phyloP scores from a whole-genome alignment of 768 basidiomycete species.

The Agrocybe praecox region DNA sequence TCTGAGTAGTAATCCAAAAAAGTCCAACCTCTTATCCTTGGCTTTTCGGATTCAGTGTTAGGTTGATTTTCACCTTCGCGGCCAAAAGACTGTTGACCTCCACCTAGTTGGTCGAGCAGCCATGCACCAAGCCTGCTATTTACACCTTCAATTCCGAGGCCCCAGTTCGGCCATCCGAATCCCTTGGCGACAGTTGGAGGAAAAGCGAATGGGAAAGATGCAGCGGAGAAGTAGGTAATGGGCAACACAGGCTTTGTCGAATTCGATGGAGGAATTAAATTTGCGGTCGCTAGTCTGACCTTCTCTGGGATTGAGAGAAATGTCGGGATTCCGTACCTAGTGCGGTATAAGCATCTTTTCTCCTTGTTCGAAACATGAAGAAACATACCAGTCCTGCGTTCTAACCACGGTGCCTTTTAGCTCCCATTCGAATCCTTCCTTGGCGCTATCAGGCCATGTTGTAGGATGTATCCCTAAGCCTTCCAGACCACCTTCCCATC shows the following conservation, averaged over 20 bases:
- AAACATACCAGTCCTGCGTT: conserved; percentile 81
- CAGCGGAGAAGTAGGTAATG: conserved; percentile 82
- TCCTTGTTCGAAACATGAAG: not conserved
- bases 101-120: conserved; percentile 58
- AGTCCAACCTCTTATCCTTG: conserved; percentile 71
- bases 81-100: not conserved
- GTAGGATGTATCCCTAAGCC: conserved; percentile 88
- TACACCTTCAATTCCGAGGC: conserved; percentile 84
- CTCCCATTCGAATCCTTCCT: conserved; percentile 78
- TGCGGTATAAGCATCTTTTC: not conserved
- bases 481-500: conserved; percentile 69
- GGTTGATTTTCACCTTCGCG: conserved; percentile 13
- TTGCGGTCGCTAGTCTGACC: conserved; percentile 52
- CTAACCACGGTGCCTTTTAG: conserved; percentile 69
- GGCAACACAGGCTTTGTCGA: conserved; percentile 51
- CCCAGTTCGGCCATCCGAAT: conserved; percentile 78
- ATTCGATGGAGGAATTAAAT: conserved; percentile 38
- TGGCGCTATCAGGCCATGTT: conserved; percentile 80
- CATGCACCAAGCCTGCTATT: conserved; percentile 76
- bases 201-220: conserved; percentile 78
- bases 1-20: conserved; percentile 75
- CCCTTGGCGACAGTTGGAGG: conserved; percentile 81
- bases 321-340: conserved; percentile 81
- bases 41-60: conserved; percentile 21
- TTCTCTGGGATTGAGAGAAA: conserved; percentile 89